These are phyloP conservation scores for Aspergillus biplanus DNA, from an alignment of 495 filamentous ascomycete genomes.

Conservation along the genomic window DNA sequence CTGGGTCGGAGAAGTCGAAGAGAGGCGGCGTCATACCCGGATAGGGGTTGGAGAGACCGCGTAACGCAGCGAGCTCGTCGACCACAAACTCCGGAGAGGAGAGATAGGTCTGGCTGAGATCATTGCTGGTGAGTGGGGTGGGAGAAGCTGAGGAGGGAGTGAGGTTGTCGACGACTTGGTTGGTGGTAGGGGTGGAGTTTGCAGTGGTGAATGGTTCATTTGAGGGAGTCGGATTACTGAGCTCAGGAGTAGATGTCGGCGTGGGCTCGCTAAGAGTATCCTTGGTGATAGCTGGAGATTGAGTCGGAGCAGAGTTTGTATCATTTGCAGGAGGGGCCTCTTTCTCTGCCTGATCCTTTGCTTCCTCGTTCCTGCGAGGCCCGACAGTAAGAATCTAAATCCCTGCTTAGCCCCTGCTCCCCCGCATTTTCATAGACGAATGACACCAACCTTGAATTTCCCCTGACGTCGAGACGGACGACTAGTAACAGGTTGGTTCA, in stretches of 20 bases:
- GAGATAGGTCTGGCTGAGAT: slow-evolving; percentile 26
- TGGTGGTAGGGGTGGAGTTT: neutral
- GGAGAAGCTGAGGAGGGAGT: slow-evolving; percentile 4
- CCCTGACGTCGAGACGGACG: slow-evolving; percentile 27
- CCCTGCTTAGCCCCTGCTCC: neutral
- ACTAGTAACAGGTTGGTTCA: slow-evolving; percentile 30
- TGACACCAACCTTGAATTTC: slow-evolving; percentile 34
- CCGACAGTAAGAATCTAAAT: slow-evolving; percentile 25
- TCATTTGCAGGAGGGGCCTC: neutral
- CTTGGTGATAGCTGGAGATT: neutral
- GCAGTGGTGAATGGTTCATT: neutral
- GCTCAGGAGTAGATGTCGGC: neutral
- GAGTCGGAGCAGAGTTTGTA: neutral
- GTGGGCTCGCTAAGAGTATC: neutral
- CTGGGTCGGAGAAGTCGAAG: slow-evolving; percentile 34
- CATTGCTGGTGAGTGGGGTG: slow-evolving; percentile 11
- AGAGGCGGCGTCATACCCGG: slow-evolving; percentile 29
- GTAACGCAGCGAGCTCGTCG: slow-evolving; percentile 29
- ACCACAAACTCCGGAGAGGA: slow-evolving; percentile 36
- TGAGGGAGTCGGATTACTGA: neutral
- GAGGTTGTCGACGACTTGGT: slow-evolving; percentile 6
- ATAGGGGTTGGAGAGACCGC: slow-evolving; percentile 27
- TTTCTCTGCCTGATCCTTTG: neutral
- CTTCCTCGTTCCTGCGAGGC: slow-evolving; percentile 4
- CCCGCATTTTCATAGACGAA: neutral